These are phyloP conservation scores for Colletotrichum scovillei DNA, from an alignment of 2,329 filamentous ascomycete genomes.

Conservation along the genomic window DNA sequence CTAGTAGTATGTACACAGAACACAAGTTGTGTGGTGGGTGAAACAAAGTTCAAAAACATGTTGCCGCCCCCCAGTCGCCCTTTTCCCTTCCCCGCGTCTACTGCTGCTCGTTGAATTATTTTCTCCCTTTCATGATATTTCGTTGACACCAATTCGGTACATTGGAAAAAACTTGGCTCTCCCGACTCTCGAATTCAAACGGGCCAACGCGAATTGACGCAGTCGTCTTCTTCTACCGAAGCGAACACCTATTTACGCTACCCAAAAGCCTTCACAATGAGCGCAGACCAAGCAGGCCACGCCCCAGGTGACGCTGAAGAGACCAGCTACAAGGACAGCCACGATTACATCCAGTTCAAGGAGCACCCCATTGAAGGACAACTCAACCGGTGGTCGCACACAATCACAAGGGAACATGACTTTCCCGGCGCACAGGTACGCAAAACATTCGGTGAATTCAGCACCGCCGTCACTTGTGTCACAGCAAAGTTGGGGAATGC, in stretches of 20 bases:
- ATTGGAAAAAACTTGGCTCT: not conserved
- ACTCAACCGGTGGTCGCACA: conserved; percentile 88
- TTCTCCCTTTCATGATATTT: not conserved
- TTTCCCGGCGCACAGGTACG: conserved; percentile 88
- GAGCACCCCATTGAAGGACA: conserved; percentile 62
- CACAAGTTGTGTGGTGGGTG: not conserved
- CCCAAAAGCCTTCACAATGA: conserved; percentile 16
- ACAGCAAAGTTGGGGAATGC: conserved; percentile 26
- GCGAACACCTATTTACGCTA: not conserved
- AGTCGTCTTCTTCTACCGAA: not conserved
- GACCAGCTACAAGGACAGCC: conserved; percentile 55
- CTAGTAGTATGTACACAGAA: too few species aligned
- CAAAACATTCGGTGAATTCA: not conserved
- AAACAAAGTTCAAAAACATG: conserved; percentile 27
- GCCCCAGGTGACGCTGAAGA: conserved; percentile 13
- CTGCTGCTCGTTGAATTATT: not conserved
- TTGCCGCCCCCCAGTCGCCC: not conserved
- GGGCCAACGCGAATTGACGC: not conserved
- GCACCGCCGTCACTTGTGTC: not conserved
- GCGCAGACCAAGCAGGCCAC: conserved; percentile 12
- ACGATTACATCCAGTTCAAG: conserved; percentile 66
- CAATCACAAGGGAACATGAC: conserved; percentile 86
- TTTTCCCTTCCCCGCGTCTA: not conserved
- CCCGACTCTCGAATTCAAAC: too few species aligned
- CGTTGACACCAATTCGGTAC: not conserved